Evolutionary conservation across 306 rosid species (phyloP).

Genomic region (Dalbergia oliveri): DNA sequence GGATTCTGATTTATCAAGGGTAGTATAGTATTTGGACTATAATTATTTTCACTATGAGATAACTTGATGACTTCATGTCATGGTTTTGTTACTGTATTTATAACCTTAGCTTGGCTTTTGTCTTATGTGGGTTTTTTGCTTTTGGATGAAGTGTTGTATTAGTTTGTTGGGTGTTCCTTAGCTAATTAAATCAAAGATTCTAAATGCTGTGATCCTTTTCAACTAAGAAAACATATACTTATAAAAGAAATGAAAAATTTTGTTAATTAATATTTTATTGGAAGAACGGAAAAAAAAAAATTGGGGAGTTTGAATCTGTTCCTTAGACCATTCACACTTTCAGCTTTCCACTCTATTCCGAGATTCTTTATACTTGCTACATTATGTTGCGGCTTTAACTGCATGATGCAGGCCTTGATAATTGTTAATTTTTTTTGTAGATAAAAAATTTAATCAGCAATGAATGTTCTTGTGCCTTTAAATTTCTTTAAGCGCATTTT

Average conservation of each 20-base stretch:
- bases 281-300: not conserved
- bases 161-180: not conserved
- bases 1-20: constrained; percentile 24
- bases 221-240: not conserved
- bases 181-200: too few relatives aligned
- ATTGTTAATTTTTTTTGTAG: too few relatives aligned
- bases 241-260: not conserved
- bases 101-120: not conserved
- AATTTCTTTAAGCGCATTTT: too few relatives aligned
- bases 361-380: too few relatives aligned
- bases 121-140: not conserved
- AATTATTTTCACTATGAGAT: not conserved
- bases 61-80: not conserved
- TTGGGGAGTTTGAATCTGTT: too few relatives aligned
- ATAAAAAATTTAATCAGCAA: too few relatives aligned
- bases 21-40: constrained; percentile 18
- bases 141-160: not conserved
- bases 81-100: not conserved
- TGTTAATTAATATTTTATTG: not conserved
- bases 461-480: too few relatives aligned
- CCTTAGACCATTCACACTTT: too few relatives aligned
- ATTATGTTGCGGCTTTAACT: too few relatives aligned
- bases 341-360: too few relatives aligned
- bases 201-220: not conserved
- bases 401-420: too few relatives aligned